Percentiles rank a stretch among this genome's conserved stretches.
These are phyloP conservation scores for Berberis thunbergii DNA, from an alignment of 164 flowering plant species.

Conservation along the genomic window DNA sequence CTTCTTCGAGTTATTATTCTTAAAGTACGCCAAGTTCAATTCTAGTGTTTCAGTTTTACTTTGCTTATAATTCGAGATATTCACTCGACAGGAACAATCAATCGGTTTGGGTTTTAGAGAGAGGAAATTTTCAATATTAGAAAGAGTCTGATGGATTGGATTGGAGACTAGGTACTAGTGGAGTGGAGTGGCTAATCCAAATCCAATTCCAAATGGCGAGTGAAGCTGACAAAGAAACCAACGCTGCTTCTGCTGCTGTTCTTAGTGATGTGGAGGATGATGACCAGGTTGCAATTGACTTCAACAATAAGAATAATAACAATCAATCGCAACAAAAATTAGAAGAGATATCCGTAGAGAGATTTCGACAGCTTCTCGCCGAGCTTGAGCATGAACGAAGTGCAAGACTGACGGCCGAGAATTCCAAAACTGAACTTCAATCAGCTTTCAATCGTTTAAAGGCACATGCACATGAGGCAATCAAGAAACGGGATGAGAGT, in stretches of 20 bases:
- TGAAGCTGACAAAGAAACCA: constrained; percentile 45
- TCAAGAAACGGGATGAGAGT: constrained; percentile 80
- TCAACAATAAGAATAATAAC: not conserved
- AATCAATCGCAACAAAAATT: constrained; percentile 5
- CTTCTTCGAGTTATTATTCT: no score
- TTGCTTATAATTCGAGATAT: no score
- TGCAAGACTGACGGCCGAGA: constrained; percentile 61
- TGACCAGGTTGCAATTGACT: constrained; percentile 37
- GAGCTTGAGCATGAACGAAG: constrained; percentile 77
- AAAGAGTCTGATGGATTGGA: not conserved
- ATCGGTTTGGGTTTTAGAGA: no score
- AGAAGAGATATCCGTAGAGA: constrained; percentile 46
- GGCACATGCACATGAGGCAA: constrained; percentile 30
- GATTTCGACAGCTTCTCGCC: constrained; percentile 36
- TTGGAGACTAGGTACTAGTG: not conserved
- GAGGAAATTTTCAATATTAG: no score
- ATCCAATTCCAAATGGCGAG: constrained; percentile 24
- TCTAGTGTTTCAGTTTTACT: no score
- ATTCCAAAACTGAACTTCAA: constrained; percentile 56
- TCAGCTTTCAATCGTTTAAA: constrained; percentile 34
- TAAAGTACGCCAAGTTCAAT: no score
- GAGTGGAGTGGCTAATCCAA: not conserved
- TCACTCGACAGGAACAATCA: no score
- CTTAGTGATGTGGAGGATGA: constrained; percentile 85
- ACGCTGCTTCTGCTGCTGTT: constrained; percentile 63